Evolutionary conservation across 768 basidiomycete species (phyloP), one percentile per base, ranked within the genome.

Genomic region (Lactarius quietus): DNA sequence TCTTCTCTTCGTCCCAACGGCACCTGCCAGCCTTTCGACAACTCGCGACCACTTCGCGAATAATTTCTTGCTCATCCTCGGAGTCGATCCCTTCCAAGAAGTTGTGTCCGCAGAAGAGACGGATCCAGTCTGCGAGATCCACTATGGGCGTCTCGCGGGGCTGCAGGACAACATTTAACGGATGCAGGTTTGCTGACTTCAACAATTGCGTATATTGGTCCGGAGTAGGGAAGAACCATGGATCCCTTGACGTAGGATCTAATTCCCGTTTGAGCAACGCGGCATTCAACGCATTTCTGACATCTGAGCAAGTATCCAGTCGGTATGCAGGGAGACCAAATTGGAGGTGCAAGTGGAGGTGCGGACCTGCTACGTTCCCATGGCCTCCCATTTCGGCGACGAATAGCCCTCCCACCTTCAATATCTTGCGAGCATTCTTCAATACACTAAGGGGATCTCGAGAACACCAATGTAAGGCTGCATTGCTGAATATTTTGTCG

Each of bases 401-500:
- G 54, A 93, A 83, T 26, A 87, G 78, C 2, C 92, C 92, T 0
- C 89, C 88, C 1, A 80, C 81, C 69, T 85, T 91, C 61, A 94
- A 76, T 12, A 88, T 75, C 53, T 76, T 79, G 70, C 82, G 83
- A n/a, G 83, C 81, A 57, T 85, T 81, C 17, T 79, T 74, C 12
- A 93, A 73, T 10, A 93, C 92, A 1, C 83, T 85, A 2, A 71
- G 73, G 1, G 93, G 93, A 69, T 88, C 79, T 6, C 77, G 76
- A 74, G 90, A 93, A 76, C 92, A 94, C 93, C 92, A 95, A 70
- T 95, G 93, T 67, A 95, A 72, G 4, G 83, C 80, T 0, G 93
- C 90, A 67, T 89, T 92, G 59, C 86, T 88, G 77, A 95, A 95
- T 2, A 89, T 87, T 0, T 84, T 86, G 71, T 93, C 89, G 67